A percentile compares a stretch with the other conserved stretches of the same genome.
These are phyloP conservation scores for Colletotrichum aenigma DNA, from an alignment of 2,329 filamentous ascomycete species.

Conservation along the genomic window DNA sequence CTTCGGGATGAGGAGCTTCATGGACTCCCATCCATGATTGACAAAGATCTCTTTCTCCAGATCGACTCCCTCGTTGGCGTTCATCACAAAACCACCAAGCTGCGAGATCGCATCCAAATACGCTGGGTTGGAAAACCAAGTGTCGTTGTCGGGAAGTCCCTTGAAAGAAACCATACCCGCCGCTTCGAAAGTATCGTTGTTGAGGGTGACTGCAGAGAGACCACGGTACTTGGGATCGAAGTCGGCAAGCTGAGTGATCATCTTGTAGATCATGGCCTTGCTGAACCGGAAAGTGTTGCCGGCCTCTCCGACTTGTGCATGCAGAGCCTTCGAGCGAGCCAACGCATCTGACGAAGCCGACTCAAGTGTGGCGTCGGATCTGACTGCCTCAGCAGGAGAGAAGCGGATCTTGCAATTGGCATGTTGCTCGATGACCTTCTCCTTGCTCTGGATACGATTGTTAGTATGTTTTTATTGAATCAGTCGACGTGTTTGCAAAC, in stretches of 20 bases:
- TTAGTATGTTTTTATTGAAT: too few relatives aligned
- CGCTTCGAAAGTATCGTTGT: not conserved
- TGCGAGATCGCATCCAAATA: not conserved
- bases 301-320: not conserved
- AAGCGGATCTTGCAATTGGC: not conserved
- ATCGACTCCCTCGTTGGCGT: constrained; percentile 60
- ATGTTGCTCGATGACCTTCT: constrained; percentile 55
- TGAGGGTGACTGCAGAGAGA: constrained; percentile 42
- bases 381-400: not conserved
- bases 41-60: constrained; percentile 60
- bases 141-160: not conserved
- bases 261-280: constrained; percentile 79
- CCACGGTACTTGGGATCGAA: constrained; percentile 57
- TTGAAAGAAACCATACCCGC: not conserved
- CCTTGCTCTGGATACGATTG: constrained; percentile 42
- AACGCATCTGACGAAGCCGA: not conserved
- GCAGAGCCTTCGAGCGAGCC: not conserved
- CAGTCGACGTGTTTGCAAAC: too few relatives aligned
- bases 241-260: constrained; percentile 60
- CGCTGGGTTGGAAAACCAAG: not conserved
- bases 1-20: constrained; percentile 50
- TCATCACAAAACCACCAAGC: constrained; percentile 58
- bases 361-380: not conserved
- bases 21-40: constrained; percentile 62
- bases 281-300: constrained; percentile 75